A percentile compares a stretch with the other conserved stretches of the same genome.
Conservation (phyloP, 176 grass and related monocot species). For the Avena sativa region DNA sequence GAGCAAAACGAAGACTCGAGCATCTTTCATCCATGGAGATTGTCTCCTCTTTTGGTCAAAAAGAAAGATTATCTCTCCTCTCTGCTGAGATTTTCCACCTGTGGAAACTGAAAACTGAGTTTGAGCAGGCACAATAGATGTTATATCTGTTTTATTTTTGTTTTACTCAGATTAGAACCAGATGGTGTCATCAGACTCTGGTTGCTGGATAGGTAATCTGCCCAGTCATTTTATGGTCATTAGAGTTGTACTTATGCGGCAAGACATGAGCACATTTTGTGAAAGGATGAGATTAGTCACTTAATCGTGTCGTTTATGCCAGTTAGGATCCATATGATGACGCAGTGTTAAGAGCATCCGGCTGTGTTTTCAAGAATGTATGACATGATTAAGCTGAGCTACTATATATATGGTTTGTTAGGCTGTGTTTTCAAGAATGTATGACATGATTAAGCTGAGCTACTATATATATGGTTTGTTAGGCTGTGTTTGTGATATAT, state of each 20-base stretch:
- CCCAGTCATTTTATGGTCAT: background rate
- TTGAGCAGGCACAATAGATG: background rate
- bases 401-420: too few relatives aligned
- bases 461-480: too few relatives aligned
- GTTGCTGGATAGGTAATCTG: background rate
- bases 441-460: background rate
- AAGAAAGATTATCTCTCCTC: conserved; percentile 7
- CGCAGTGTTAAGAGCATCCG: background rate
- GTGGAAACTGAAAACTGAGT: background rate
- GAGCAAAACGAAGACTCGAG: conserved; percentile 30
- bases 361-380: background rate
- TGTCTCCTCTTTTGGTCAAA: background rate
- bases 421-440: background rate
- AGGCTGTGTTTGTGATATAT: background rate
- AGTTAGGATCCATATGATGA: background rate
- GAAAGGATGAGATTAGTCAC: conserved; percentile 4
- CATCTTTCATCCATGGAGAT: conserved; percentile 35
- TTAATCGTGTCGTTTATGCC: background rate
- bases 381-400: background rate
- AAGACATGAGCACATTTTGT: conserved; percentile 10
- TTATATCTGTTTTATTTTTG: background rate
- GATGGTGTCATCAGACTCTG: conserved; percentile 25
- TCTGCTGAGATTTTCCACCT: background rate
- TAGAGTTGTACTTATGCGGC: conserved; percentile 17
- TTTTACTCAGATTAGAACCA: conserved; percentile 18